phyloP scores from a whole-genome alignment of 257 asterid genomes.

The Scutellaria baicalensis region DNA sequence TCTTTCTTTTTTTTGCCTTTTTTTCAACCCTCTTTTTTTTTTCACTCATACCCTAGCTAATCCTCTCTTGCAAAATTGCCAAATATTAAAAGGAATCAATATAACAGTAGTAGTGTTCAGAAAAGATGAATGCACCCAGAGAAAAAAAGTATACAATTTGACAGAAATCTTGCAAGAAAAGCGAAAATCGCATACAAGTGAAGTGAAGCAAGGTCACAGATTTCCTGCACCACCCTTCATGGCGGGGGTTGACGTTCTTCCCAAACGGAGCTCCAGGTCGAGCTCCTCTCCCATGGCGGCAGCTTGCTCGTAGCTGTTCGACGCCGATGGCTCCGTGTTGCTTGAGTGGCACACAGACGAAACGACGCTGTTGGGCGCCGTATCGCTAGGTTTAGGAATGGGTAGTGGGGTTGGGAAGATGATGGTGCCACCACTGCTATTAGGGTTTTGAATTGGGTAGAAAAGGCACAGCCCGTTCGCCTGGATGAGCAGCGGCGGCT shows the following conservation, averaged over 20 bases:
- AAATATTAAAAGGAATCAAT: neutral
- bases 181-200: neutral
- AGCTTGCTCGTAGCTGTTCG: slow-evolving; percentile 8
- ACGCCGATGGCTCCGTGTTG: slow-evolving; percentile 29
- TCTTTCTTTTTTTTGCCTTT: neutral
- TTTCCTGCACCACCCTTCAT: no score
- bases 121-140: neutral
- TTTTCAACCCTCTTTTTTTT: neutral
- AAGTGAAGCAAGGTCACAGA: no score
- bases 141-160: neutral
- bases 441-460: slow-evolving; percentile 55
- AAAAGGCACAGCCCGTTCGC: slow-evolving; percentile 36
- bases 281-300: slow-evolving; percentile 35
- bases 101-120: slow-evolving; percentile 1
- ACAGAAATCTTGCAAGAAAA: neutral
- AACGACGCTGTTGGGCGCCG: slow-evolving; percentile 15
- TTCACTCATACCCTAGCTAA: slow-evolving; percentile 11
- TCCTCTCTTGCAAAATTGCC: neutral
- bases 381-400: slow-evolving; percentile 16
- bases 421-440: neutral
- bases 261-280: slow-evolving; percentile 65
- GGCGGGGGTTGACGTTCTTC: no score
- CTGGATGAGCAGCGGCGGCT: slow-evolving; percentile 22
- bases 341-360: slow-evolving; percentile 25
- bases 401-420: slow-evolving; percentile 11